These are phyloP conservation scores for Leccinum boreale DNA, from an alignment of 768 basidiomycete species.

Conservation along the genomic window DNA sequence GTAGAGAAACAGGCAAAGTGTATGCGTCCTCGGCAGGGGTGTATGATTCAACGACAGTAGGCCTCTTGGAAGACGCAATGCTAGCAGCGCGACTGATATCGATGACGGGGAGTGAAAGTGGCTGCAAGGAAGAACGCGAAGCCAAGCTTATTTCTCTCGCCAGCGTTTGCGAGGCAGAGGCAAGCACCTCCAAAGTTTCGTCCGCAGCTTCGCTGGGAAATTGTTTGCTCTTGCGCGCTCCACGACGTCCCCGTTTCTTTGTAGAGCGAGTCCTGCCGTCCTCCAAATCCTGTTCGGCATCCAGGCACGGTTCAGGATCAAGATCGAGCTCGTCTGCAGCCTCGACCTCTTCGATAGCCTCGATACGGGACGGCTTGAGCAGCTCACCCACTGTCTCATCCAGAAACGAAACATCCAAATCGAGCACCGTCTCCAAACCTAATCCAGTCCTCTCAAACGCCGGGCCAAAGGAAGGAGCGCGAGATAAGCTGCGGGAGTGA, in stretches of 20 bases:
- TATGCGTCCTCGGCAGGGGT: slow-evolving; percentile 15
- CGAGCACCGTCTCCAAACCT: slow-evolving; percentile 47
- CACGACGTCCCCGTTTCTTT: slow-evolving; percentile 79
- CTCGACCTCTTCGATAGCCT: slow-evolving; percentile 37
- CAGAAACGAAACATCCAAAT: slow-evolving; percentile 38
- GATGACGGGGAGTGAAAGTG: slow-evolving; percentile 16
- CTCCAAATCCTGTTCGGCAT: slow-evolving; percentile 32
- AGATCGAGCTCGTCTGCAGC: slow-evolving; percentile 31
- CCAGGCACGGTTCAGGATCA: slow-evolving; percentile 15
- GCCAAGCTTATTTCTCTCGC: slow-evolving; percentile 81
- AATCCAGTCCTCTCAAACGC: slow-evolving; percentile 41
- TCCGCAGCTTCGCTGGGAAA: slow-evolving; percentile 35
- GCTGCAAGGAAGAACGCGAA: slow-evolving; percentile 46
- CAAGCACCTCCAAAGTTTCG: slow-evolving; percentile 65
- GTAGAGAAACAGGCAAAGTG: slow-evolving; percentile 19
- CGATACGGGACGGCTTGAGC: slow-evolving; percentile 22
- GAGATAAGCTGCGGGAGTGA: slow-evolving; percentile 54
- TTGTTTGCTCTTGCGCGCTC: slow-evolving; percentile 73
- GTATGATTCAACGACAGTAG: slow-evolving; percentile 34
- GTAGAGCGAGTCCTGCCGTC: slow-evolving; percentile 51
- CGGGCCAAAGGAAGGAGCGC: slow-evolving; percentile 62
- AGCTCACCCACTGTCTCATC: slow-evolving; percentile 43
- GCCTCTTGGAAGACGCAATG: slow-evolving; percentile 35
- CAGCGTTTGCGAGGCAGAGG: slow-evolving; percentile 75
- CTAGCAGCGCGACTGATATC: slow-evolving; percentile 25